These are phyloP conservation scores for Brassica carinata DNA, from an alignment of 345 rosid genomes.

Conservation along the genomic window DNA sequence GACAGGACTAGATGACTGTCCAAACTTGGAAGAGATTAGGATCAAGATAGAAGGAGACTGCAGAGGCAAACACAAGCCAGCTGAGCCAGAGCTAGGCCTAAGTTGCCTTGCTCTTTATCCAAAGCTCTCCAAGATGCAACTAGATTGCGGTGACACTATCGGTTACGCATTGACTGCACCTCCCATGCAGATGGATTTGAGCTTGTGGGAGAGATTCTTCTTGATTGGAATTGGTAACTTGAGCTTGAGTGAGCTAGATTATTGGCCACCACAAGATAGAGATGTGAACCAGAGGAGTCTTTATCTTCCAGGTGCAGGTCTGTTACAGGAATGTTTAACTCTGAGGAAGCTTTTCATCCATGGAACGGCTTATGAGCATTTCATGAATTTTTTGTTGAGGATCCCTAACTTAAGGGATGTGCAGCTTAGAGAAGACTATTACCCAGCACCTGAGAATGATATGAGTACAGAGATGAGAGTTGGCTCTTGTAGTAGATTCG, in stretches of 20 bases:
- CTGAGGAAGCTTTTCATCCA: constrained; percentile 91
- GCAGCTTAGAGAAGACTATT: constrained; percentile 87
- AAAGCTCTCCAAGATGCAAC: constrained; percentile 67
- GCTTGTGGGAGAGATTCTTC: constrained; percentile 90
- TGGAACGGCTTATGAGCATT: constrained; percentile 93
- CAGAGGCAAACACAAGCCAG: constrained; percentile 59
- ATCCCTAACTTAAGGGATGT: constrained; percentile 73
- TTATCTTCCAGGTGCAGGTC: constrained; percentile 70
- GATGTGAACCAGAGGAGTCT: constrained; percentile 89
- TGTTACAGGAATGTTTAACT: constrained; percentile 57
- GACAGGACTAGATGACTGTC: constrained; percentile 72
- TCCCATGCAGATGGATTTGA: constrained; percentile 76
- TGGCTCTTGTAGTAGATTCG: constrained; percentile 81
- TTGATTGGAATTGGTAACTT: constrained; percentile 65
- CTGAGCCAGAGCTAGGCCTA: constrained; percentile 63
- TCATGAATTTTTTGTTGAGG: constrained; percentile 71
- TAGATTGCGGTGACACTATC: constrained; percentile 72
- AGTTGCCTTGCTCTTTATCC: constrained; percentile 61
- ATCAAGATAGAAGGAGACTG: constrained; percentile 89
- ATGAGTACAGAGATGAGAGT: constrained; percentile 91
- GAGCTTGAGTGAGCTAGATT: constrained; percentile 68
- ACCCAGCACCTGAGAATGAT: constrained; percentile 90
- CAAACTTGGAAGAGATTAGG: constrained; percentile 74
- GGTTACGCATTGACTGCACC: constrained; percentile 85
- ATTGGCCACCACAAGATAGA: constrained; percentile 93